Conservation (phyloP, 768 basidiomycete species). For the Suillus subalutaceus region DNA sequence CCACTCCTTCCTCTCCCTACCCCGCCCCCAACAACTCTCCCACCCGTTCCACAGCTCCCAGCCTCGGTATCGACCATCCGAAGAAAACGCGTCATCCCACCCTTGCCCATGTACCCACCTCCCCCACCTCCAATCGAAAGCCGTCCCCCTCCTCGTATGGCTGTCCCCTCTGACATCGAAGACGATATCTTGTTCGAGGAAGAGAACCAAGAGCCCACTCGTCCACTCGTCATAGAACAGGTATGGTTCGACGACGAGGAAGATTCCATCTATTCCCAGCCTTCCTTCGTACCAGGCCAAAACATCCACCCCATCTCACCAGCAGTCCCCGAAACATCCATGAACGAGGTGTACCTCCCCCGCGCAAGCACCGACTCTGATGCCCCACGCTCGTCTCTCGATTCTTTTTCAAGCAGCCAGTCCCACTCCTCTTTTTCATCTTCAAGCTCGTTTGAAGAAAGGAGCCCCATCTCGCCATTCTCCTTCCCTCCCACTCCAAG, state of each 20-base stretch:
- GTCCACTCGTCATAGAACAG: slow-evolving; percentile 9
- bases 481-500: slow-evolving; percentile 18
- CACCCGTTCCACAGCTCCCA: slow-evolving; percentile 24
- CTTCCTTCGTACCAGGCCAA: slow-evolving; percentile 25
- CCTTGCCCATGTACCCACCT: slow-evolving; percentile 21
- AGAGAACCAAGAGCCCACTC: slow-evolving; percentile 7
- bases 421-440: slow-evolving; percentile 14
- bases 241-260: slow-evolving; percentile 16
- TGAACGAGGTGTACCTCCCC: slow-evolving; percentile 18
- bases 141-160: slow-evolving; percentile 58
- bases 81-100: slow-evolving; percentile 22
- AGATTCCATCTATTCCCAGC: slow-evolving; percentile 39
- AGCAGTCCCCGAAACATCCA: slow-evolving; percentile 19
- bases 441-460: not conserved
- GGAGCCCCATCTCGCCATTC: slow-evolving; percentile 13
- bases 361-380: slow-evolving; percentile 34
- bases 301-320: not conserved
- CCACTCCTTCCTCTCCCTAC: slow-evolving; percentile 45
- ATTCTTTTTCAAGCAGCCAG: slow-evolving; percentile 18
- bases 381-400: slow-evolving; percentile 30
- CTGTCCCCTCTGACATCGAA: slow-evolving; percentile 48
- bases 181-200: slow-evolving; percentile 28
- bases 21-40: slow-evolving; percentile 32
- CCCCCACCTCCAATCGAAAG: slow-evolving; percentile 20
- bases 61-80: slow-evolving; percentile 16